A percentile compares a stretch with the other conserved stretches of the same genome.
These are phyloP conservation scores for Porcisia hertigi DNA, from an alignment of 208 protist species.

Conservation along the genomic window DNA sequence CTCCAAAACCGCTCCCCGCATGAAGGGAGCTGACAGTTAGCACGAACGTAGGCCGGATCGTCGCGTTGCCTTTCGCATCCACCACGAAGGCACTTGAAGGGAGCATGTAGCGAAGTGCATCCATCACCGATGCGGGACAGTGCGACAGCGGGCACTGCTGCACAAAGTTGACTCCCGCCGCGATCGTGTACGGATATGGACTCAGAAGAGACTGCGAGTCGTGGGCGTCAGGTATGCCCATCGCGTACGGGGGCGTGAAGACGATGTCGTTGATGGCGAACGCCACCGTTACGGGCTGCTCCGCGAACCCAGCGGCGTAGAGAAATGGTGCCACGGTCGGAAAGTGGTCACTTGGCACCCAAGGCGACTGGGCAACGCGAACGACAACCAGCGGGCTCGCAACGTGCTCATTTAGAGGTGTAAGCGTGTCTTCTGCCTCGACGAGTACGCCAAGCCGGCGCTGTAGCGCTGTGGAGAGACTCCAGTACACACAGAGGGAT, in stretches of 20 bases:
- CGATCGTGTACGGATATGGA: constrained; percentile 53
- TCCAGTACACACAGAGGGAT: constrained; percentile 73
- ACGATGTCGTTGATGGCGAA: constrained; percentile 75
- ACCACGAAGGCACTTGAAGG: constrained; percentile 36
- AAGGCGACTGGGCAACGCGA: constrained; percentile 39
- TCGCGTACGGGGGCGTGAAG: constrained; percentile 59
- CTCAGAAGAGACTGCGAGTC: constrained; percentile 39
- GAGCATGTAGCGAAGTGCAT: constrained; percentile 50
- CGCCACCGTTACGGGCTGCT: constrained; percentile 35
- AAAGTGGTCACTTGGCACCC: constrained; percentile 57
- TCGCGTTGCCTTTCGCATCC: constrained; percentile 15
- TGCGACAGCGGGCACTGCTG: constrained; percentile 39
- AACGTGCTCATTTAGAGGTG: constrained; percentile 64
- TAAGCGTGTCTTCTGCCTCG: constrained; percentile 17
- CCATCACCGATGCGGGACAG: constrained; percentile 64
- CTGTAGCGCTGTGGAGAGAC: constrained; percentile 70
- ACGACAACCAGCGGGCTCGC: constrained; percentile 70
- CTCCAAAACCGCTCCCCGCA: constrained; percentile 22
- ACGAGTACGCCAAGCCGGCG: constrained; percentile 41
- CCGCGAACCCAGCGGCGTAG: constrained; percentile 50
- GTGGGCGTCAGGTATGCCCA: constrained; percentile 39
- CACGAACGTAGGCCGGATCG: constrained; percentile 24
- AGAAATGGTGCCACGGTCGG: constrained; percentile 51
- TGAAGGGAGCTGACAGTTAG: constrained; percentile 38
- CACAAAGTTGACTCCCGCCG: constrained; percentile 80